Evolutionary conservation across 2,329 filamentous ascomycete genomes (phyloP), one percentile per base, ranked within the genome.

Genomic region (Orbilia oligospora): DNA sequence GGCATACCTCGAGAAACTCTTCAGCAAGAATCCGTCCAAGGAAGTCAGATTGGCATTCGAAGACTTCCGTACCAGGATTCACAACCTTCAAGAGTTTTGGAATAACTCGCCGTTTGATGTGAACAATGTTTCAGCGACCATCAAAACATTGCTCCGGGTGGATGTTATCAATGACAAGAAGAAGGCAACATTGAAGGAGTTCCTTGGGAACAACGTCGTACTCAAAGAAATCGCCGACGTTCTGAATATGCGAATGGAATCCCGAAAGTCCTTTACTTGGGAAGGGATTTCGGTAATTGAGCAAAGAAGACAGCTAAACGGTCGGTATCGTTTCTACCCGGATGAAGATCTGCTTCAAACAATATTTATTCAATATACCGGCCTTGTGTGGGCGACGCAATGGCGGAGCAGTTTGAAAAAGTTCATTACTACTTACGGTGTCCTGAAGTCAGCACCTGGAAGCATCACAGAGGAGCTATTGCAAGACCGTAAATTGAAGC

Each of bases 281-380:
- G 81, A 83, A 1, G 83, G 82, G 18, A 85, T 84, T 2, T 84
- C 88, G 5, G 83, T 85, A 0, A 81, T 89, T 0, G 84, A 87
- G 63, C 86, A 87, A 84, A 85, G 88, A 41, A 86, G 87, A 5
- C 87, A 88, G 63, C 81, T 89, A 38, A 89, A 88, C 80, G 87
- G 87, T 3, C 87, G 88, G 71, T 90, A 90, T 81, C 85, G 88
- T 0, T 87, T 90, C 33, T 89, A 86, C 81, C 88, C 89, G 84
- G 87, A 90, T 58, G 87, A 88, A 80, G 89, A 91, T 79, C 83
- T 89, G 20, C 85, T 89, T 8, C 87, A 89, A 80, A 86, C 87
- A 1, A 85, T 90, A 5, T 84, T 90, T 30, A 82, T 89, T 0
- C 87, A 89, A 51, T 88, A 86, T 73, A 84, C 89, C 41, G 88